phyloP scores from a whole-genome alignment of 2,329 filamentous ascomycete species.

The Clonostachys chloroleuca region DNA sequence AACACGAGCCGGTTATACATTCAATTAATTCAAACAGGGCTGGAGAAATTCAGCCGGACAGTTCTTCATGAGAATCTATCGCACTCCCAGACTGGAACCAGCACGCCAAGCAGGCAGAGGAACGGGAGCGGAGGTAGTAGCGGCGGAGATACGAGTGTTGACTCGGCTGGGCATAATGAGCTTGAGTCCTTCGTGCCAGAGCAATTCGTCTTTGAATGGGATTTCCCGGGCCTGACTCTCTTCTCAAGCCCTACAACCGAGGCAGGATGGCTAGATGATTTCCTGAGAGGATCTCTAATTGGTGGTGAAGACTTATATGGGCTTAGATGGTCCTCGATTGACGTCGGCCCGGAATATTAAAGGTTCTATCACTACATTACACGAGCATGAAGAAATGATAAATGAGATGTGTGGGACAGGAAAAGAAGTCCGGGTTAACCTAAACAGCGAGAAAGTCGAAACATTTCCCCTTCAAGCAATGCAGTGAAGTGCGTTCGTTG shows the following conservation, averaged over 20 bases:
- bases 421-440: too few species aligned
- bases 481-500: too few species aligned
- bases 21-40: conserved; percentile 13
- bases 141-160: background rate
- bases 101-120: background rate
- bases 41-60: conserved; percentile 12
- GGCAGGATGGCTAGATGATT: conserved; percentile 15
- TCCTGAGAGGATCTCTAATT: conserved; percentile 12
- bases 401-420: too few species aligned
- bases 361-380: too few species aligned
- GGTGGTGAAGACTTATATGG: conserved; percentile 12
- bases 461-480: too few species aligned
- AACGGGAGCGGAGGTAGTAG: background rate
- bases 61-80: conserved; percentile 1
- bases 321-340: conserved; percentile 5
- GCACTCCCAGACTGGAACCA: background rate
- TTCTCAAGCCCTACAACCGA: conserved; percentile 22
- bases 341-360: background rate
- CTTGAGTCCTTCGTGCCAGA: conserved; percentile 48
- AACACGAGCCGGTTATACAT: conserved; percentile 23
- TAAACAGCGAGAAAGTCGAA: too few species aligned
- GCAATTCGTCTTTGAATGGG: conserved; percentile 54
- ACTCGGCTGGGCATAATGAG: conserved; percentile 21
- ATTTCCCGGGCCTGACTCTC: conserved; percentile 46
- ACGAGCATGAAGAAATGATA: too few species aligned